Conservation (phyloP, 257 asterid species). For the Ligustrum vulgare region DNA sequence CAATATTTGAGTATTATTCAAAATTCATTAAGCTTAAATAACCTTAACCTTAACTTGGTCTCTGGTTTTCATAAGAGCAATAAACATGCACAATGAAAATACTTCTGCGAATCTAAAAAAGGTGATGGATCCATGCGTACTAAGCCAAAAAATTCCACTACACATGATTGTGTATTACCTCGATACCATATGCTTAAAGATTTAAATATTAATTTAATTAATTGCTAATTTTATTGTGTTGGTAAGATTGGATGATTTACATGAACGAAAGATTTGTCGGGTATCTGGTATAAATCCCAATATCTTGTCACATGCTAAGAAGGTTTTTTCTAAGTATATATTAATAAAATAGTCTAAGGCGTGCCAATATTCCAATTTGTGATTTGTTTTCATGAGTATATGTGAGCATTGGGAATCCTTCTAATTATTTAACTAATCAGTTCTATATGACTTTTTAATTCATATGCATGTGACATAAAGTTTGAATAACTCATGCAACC, state of each 20-base stretch:
- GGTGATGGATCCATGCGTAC: conserved; percentile 20
- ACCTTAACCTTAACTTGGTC: no score
- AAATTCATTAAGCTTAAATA: no score
- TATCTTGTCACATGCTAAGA: conserved; percentile 62
- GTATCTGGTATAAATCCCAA: conserved; percentile 48
- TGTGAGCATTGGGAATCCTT: conserved; percentile 36
- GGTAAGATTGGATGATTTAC: conserved; percentile 43
- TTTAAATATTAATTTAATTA: background rate
- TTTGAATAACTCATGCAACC: conserved; percentile 45
- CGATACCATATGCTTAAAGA: conserved; percentile 15
- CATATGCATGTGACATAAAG: conserved; percentile 51
- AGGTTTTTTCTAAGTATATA: conserved; percentile 19
- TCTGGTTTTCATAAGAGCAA: no score
- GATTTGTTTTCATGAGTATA: conserved; percentile 19
- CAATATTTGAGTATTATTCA: no score
- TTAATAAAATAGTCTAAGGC: conserved; percentile 49
- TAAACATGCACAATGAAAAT: no score
- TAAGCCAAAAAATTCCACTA: conserved; percentile 13
- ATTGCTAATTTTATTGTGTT: conserved; percentile 20
- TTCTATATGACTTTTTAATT: conserved; percentile 17
- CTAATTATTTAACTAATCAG: conserved; percentile 47
- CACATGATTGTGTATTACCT: conserved; percentile 18
- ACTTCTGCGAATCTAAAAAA: background rate
- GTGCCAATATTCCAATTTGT: conserved; percentile 73
- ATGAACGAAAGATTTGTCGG: conserved; percentile 29